Percentiles rank a stretch among this genome's conserved stretches.
Conservation (phyloP, 2,329 filamentous ascomycete genomes). For the Apiospora arundinis region DNA sequence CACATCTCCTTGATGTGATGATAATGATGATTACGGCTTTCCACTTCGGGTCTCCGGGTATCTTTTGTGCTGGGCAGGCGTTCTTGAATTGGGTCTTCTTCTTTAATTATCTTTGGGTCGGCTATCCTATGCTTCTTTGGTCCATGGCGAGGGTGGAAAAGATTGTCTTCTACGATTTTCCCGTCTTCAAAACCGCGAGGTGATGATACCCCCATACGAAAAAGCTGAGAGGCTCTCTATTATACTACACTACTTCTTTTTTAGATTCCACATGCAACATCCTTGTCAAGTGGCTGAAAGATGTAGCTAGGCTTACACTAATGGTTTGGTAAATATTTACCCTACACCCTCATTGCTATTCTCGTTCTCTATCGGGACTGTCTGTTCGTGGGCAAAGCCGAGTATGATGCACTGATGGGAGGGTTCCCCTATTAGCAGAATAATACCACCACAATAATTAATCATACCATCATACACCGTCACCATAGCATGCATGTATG, state of each 20-base stretch:
- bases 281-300: not conserved
- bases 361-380: too few species aligned
- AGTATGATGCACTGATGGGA: not conserved
- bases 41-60: not conserved
- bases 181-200: not conserved
- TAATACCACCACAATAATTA: too few species aligned
- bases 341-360: not conserved
- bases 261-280: not conserved
- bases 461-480: too few species aligned
- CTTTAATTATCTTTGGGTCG: not conserved
- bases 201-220: not conserved
- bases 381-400: not conserved
- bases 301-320: not conserved
- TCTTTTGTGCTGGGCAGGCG: not conserved
- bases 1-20: not conserved
- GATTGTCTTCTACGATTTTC: slow-evolving; percentile 1
- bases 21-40: not conserved
- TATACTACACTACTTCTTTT: not conserved
- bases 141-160: slow-evolving; percentile 1
- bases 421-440: not conserved
- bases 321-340: not conserved
- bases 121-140: not conserved
- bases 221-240: not conserved
- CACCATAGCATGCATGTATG: not conserved
- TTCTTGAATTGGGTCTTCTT: slow-evolving; percentile 4